phyloP scores from a whole-genome alignment of 1,284 basidiomycete genomes.

The Lentinus polychrous region DNA sequence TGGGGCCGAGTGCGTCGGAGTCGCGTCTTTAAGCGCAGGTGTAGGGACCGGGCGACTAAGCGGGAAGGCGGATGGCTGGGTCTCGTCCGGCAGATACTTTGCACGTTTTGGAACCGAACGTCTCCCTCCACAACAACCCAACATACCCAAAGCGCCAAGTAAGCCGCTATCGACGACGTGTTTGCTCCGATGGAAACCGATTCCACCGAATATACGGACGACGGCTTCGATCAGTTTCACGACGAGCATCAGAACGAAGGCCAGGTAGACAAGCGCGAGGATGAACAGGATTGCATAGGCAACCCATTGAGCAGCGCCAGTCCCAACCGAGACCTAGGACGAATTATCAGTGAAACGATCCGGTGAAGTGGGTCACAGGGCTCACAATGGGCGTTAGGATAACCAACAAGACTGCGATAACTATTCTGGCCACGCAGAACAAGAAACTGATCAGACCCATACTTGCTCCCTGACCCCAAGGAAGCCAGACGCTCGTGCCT shows the following conservation, averaged over 20 bases:
- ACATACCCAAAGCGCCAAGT: constrained; percentile 70
- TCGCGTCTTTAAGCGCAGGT: constrained; percentile 22
- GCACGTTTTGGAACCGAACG: constrained; percentile 31
- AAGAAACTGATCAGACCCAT: constrained; percentile 94
- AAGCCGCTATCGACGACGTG: constrained; percentile 80
- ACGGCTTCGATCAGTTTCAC: constrained; percentile 82
- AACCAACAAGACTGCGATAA: constrained; percentile 83
- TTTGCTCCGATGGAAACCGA: constrained; percentile 81
- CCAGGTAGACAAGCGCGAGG: constrained; percentile 79
- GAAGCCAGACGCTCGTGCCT: constrained; percentile 87
- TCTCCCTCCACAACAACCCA: constrained; percentile 67
- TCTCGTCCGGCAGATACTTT: constrained; percentile 18
- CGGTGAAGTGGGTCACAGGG: constrained; percentile 18
- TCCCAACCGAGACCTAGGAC: constrained; percentile 70
- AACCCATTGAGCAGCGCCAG: constrained; percentile 82
- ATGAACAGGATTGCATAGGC: constrained; percentile 89
- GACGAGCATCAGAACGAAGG: constrained; percentile 73
- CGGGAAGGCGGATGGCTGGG: constrained; percentile 23
- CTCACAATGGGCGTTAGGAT: constrained; percentile 84
- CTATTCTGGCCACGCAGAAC: constrained; percentile 84
- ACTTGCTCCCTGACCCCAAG: constrained; percentile 93
- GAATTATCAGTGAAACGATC: constrained; percentile 6
- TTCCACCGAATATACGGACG: constrained; percentile 71
- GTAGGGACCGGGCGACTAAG: constrained; percentile 22
- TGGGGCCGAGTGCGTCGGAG: constrained; percentile 48